A percentile compares a stretch with the other conserved stretches of the same genome.
Evolutionary conservation across 768 basidiomycete genomes (phyloP).

Genomic region (Asterophora lycoperdoides): DNA sequence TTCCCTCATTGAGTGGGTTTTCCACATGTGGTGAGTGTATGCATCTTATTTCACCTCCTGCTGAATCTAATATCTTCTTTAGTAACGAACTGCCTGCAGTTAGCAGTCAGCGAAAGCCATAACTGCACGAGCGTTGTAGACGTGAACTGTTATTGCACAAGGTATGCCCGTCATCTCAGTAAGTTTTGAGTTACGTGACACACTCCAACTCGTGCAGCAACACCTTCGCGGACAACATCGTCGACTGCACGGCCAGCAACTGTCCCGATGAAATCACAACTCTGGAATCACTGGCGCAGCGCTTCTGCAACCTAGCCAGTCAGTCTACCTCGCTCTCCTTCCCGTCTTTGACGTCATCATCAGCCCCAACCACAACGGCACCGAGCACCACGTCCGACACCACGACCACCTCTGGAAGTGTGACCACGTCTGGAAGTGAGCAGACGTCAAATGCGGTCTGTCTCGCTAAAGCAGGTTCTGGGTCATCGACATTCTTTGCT

Average conservation of each 20-base stretch:
- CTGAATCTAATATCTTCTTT: background rate
- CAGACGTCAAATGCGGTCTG: slow-evolving; percentile 15
- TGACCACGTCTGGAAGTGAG: slow-evolving; percentile 2
- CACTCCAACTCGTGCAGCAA: slow-evolving; percentile 18
- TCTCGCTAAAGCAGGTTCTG: background rate
- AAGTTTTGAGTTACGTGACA: too few relatives aligned
- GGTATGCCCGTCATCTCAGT: slow-evolving; percentile 13
- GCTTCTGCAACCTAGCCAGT: slow-evolving; percentile 37
- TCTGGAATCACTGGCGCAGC: slow-evolving; percentile 42
- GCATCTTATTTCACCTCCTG: background rate
- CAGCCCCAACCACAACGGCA: slow-evolving; percentile 4
- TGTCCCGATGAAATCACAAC: slow-evolving; percentile 35
- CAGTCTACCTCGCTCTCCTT: slow-evolving; percentile 20
- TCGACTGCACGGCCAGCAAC: slow-evolving; percentile 31
- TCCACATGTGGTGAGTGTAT: slow-evolving; percentile 34
- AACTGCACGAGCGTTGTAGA: slow-evolving; percentile 43
- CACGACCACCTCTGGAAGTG: too few relatives aligned
- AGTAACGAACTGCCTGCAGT: slow-evolving; percentile 43
- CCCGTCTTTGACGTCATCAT: slow-evolving; percentile 10
- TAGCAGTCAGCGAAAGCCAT: slow-evolving; percentile 25
- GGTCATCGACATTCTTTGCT: slow-evolving; percentile 4
- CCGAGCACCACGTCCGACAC: slow-evolving; percentile 10
- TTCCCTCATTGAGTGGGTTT: slow-evolving; percentile 35
- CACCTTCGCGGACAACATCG: slow-evolving; percentile 32
- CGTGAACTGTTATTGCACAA: slow-evolving; percentile 47